phyloP scores from a whole-genome alignment of 768 basidiomycete genomes.

The Amyloporia xantha region DNA sequence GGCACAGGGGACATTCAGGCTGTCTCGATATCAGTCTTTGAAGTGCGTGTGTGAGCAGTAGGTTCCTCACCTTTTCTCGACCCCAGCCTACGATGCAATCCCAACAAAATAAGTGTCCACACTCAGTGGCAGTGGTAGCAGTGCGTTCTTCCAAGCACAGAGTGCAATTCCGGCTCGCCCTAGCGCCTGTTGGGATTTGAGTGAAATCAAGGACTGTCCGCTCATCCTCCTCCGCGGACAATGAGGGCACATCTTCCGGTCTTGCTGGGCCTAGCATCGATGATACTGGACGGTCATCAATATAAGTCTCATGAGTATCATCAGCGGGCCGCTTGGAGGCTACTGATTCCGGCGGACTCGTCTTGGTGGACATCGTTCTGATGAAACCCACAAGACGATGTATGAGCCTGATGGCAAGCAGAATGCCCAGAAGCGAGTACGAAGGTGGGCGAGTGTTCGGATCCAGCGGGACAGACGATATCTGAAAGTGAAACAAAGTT shows the following conservation, averaged over 20 bases:
- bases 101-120: conserved; percentile 90
- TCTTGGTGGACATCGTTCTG: conserved; percentile 25
- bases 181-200: conserved; percentile 42
- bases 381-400: conserved; percentile 51
- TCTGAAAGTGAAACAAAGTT: too few species aligned
- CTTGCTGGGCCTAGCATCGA: conserved; percentile 43
- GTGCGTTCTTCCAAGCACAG: conserved; percentile 83
- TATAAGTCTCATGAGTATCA: conserved; percentile 33
- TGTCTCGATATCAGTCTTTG: conserved; percentile 20
- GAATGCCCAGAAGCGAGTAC: conserved; percentile 77
- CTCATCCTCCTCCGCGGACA: conserved; percentile 64
- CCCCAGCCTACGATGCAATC: conserved; percentile 86
- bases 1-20: conserved; percentile 85
- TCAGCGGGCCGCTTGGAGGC: conserved; percentile 28
- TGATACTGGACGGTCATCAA: conserved; percentile 60
- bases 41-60: not conserved
- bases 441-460: conserved; percentile 74
- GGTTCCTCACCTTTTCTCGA: conserved; percentile 73
- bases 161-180: conserved; percentile 67
- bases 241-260: conserved; percentile 46
- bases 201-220: conserved; percentile 58
- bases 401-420: conserved; percentile 57
- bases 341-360: conserved; percentile 7
- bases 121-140: conserved; percentile 77
- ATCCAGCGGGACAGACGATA: conserved; percentile 67